Conservation (phyloP, 768 basidiomycete genomes). For the Kwoniella dejecticola region DNA sequence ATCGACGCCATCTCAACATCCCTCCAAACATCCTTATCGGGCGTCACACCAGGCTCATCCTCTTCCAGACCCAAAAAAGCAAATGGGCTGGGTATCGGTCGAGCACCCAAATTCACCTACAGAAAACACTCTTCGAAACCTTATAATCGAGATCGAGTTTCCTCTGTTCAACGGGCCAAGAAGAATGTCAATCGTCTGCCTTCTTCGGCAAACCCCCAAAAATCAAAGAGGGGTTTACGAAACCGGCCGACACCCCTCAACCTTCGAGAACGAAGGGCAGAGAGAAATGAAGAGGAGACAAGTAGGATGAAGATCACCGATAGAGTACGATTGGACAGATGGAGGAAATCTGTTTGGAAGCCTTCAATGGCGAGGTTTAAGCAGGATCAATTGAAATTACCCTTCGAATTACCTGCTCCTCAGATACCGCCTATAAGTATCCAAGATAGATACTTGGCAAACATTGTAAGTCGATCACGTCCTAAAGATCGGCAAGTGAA, state of each 20-base stretch:
- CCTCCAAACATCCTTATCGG: slow-evolving; percentile 16
- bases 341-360: slow-evolving; percentile 18
- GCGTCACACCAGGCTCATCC: background rate
- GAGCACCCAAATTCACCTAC: slow-evolving; percentile 25
- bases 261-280: background rate
- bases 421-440: slow-evolving; percentile 19
- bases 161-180: slow-evolving; percentile 23
- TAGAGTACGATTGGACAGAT: slow-evolving; percentile 12
- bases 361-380: background rate
- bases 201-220: background rate
- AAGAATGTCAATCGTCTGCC: slow-evolving; percentile 10
- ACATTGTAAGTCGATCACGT: slow-evolving; percentile 19
- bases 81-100: slow-evolving; percentile 18
- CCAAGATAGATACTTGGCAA: background rate
- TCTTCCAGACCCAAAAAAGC: slow-evolving; percentile 12
- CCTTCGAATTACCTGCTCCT: slow-evolving; percentile 17
- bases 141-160: slow-evolving; percentile 12
- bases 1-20: slow-evolving; percentile 24
- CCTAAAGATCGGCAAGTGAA: background rate
- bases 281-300: background rate
- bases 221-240: slow-evolving; percentile 3
- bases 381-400: slow-evolving; percentile 14
- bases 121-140: slow-evolving; percentile 18
- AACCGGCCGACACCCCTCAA: slow-evolving; percentile 5
- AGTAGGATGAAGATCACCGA: slow-evolving; percentile 9